Percentiles rank a stretch among this genome's conserved stretches.
Conservation (phyloP, 2,329 filamentous ascomycete genomes). For the Beauveria bassiana region DNA sequence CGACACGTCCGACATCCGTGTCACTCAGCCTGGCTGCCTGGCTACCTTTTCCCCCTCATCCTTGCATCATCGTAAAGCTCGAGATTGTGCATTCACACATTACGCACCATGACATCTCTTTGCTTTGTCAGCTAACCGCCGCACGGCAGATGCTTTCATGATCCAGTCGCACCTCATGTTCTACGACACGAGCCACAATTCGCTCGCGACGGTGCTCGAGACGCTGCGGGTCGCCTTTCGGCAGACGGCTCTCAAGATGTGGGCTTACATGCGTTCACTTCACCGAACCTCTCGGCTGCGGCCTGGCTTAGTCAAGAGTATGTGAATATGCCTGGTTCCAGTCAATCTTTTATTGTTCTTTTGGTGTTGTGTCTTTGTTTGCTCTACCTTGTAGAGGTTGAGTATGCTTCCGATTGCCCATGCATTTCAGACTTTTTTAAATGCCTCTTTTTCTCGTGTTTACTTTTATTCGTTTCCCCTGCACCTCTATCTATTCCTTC, state of each 20-base stretch:
- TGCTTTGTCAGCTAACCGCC: neutral
- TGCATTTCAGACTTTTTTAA: neutral
- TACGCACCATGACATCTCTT: neutral
- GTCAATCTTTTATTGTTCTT: neutral
- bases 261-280: constrained; percentile 54
- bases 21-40: too few relatives aligned
- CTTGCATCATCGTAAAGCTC: neutral
- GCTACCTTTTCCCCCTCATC: too few relatives aligned
- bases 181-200: constrained; percentile 74
- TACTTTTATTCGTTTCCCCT: neutral
- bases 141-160: constrained; percentile 56
- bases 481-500: too few relatives aligned
- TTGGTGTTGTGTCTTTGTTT: neutral
- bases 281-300: constrained; percentile 47
- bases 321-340: constrained; percentile 21
- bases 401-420: neutral
- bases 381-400: neutral
- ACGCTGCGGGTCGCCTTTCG: constrained; percentile 69
- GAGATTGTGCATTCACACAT: neutral
- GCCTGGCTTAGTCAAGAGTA: constrained; percentile 55
- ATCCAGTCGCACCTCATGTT: constrained; percentile 80
- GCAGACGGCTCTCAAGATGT: constrained; percentile 72
- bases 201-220: constrained; percentile 55
- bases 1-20: too few relatives aligned
- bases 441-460: neutral